Percentiles rank a stretch among this genome's conserved stretches.
These are phyloP conservation scores for Hypoxylon rubiginosum DNA, from an alignment of 2,329 filamentous ascomycete species.

Conservation along the genomic window DNA sequence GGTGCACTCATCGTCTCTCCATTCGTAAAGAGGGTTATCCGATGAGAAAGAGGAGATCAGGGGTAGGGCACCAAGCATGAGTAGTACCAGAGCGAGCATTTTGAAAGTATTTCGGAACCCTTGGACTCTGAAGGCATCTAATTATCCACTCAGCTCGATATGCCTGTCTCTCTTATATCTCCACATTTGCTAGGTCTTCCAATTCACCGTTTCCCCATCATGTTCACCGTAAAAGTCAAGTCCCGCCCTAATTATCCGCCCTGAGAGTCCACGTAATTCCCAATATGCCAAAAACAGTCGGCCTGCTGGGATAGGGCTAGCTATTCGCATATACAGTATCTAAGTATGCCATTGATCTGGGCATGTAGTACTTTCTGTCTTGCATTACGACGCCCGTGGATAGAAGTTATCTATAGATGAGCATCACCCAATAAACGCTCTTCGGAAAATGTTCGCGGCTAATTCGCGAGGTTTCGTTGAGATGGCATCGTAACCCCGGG, in stretches of 20 bases:
- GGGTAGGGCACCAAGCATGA: slow-evolving; percentile 14
- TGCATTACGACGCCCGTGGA: slow-evolving; percentile 18
- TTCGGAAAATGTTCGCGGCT: slow-evolving; percentile 32
- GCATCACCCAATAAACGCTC: slow-evolving; percentile 8
- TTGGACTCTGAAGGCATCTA: slow-evolving; percentile 1
- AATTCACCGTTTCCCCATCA: not conserved
- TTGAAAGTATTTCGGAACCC: not conserved
- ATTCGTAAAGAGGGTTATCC: slow-evolving; percentile 24
- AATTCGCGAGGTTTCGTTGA: slow-evolving; percentile 23
- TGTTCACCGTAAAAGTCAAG: slow-evolving; percentile 7
- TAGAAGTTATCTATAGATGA: not conserved
- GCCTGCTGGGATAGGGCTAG: not conserved
- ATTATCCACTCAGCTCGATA: not conserved
- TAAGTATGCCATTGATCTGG: not conserved
- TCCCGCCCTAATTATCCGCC: slow-evolving; percentile 28
- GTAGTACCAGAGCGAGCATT: slow-evolving; percentile 18
- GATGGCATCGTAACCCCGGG: slow-evolving; percentile 17
- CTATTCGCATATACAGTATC: slow-evolving; percentile 3
- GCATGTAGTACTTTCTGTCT: not conserved
- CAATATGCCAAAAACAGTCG: slow-evolving; percentile 4
- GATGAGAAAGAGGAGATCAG: slow-evolving; percentile 8
- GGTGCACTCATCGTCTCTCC: slow-evolving; percentile 28
- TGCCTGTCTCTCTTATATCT: not conserved
- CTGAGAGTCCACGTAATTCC: slow-evolving; percentile 23
- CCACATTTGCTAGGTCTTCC: not conserved